Percentiles rank a stretch among this genome's conserved stretches.
Conservation (phyloP, 129 eudicot species). For the Saussurea involucrata region DNA sequence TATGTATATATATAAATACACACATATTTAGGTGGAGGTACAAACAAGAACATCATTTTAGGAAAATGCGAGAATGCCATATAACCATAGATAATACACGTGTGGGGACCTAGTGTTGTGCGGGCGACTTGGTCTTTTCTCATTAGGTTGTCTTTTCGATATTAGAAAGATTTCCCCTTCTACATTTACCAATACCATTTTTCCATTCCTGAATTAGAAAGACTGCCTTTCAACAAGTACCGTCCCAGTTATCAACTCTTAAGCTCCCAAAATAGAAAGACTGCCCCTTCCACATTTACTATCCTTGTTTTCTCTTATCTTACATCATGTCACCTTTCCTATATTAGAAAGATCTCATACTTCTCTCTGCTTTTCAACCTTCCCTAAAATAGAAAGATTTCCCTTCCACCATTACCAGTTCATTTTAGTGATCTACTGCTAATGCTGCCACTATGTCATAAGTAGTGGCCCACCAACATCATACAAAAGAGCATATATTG, state of each 20-base stretch:
- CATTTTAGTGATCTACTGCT: background rate
- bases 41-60: no score
- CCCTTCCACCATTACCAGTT: background rate
- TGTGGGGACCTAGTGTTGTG: no score
- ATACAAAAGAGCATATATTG: background rate
- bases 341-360: background rate
- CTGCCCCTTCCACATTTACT: background rate
- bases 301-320: background rate
- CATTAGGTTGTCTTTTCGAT: no score
- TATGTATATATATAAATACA: no score
- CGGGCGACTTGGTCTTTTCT: no score
- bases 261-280: background rate
- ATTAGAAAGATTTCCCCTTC: background rate
- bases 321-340: background rate
- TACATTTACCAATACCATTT: background rate
- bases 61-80: no score
- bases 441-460: background rate
- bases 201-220: background rate
- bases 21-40: no score
- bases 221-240: background rate
- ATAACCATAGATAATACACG: no score
- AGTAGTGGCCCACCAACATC: background rate
- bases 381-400: background rate
- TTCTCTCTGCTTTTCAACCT: background rate
- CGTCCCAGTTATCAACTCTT: background rate